These are phyloP conservation scores for Phytopythium aichiense DNA, from an alignment of 352 stramenopile genomes.

Conservation along the genomic window DNA sequence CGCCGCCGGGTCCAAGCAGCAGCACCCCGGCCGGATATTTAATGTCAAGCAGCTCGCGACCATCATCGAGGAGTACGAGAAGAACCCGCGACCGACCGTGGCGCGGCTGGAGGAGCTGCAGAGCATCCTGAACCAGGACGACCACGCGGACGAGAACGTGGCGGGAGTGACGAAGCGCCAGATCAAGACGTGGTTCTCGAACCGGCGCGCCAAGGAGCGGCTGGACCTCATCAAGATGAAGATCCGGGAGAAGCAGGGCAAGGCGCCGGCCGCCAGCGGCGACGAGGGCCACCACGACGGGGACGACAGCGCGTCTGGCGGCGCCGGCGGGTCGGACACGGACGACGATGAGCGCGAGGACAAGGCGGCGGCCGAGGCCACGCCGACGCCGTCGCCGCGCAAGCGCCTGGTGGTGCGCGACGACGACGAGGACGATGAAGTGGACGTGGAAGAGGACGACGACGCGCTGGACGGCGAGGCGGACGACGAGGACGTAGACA, in stretches of 20 bases:
- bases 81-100: slow-evolving; percentile 63
- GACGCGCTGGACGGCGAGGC: slow-evolving; percentile 6
- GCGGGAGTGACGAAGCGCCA: slow-evolving; percentile 68
- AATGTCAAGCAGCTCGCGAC: slow-evolving; percentile 83
- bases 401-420: slow-evolving; percentile 19
- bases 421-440: slow-evolving; percentile 30
- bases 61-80: slow-evolving; percentile 85
- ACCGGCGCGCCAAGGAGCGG: slow-evolving; percentile 75
- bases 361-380: slow-evolving; percentile 16
- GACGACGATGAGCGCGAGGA: slow-evolving; percentile 36
- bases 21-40: slow-evolving; percentile 61
- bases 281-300: background rate
- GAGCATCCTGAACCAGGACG: slow-evolving; percentile 64
- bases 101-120: slow-evolving; percentile 67
- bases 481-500: background rate
- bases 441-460: slow-evolving; percentile 27
- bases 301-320: too few relatives aligned
- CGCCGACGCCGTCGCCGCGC: too few relatives aligned
- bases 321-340: slow-evolving; percentile 16
- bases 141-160: slow-evolving; percentile 59
- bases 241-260: slow-evolving; percentile 36
- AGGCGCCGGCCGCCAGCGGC: slow-evolving; percentile 8
- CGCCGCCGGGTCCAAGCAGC: slow-evolving; percentile 19
- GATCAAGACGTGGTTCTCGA: slow-evolving; percentile 85
- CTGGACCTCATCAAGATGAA: slow-evolving; percentile 81